Evolutionary conservation across 2,329 filamentous ascomycete genomes (phyloP), one percentile per base, ranked within the genome.

Genomic region (Clarireedia paspali): DNA sequence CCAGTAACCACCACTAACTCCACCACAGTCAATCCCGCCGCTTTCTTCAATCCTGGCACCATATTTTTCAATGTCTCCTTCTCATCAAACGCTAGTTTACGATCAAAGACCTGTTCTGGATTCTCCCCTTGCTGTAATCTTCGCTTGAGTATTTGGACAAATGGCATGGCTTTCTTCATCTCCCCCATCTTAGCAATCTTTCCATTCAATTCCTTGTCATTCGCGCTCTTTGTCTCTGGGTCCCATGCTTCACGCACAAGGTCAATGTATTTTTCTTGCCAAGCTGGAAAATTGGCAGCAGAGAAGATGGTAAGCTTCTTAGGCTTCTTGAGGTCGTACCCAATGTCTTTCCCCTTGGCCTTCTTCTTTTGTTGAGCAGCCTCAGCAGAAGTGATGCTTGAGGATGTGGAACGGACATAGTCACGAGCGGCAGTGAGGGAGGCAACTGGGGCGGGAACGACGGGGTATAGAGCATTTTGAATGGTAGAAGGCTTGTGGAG

Each of bases 141-240:
- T 71, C 82, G 88, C 85, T 96, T 96, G 58, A 97, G 76, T 6
- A 71, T 74, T 74, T 97, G 91, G 50, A 96, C 85, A 68, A 96
- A 97, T 0, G 94, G 94, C 92, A 97, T 97, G 2, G 91, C 92
- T 75, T 95, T 94, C 83, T 97, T 99, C 80, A 91, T 90, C 74
- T 95, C 89, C 45, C 84, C 84, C 68, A 90, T 78, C 77, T 95
- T 95, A 64, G 83, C 84, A 57, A 96, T 85, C 68, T 84, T 81
- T 63, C 83, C 84, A 66, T 84, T 88, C 47, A 96, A 76, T 56
- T 82, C 83, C 76, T 95, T 95, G 70, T 95, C 89, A 68, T 95
- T 85, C 62, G 88, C 73, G 9, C 76, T 74, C 61, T 88, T 76
- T 62, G 74, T 82, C 48, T 79, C 64, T 17, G 79, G 71, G 59